phyloP scores from a whole-genome alignment of 106 monocot species.

The Iris macrosiphon region DNA sequence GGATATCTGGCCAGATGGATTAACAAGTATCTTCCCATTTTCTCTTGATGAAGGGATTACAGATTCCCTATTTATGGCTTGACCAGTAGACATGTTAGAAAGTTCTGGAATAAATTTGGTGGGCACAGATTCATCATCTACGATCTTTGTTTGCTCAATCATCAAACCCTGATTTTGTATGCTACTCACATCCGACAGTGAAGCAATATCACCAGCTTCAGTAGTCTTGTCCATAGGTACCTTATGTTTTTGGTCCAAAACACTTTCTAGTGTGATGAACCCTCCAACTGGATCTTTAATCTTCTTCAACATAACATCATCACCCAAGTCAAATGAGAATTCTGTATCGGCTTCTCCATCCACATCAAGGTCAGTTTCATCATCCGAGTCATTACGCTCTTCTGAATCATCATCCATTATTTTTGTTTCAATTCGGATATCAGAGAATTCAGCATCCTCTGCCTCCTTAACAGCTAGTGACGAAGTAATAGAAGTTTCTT shows the following conservation, averaged over 20 bases:
- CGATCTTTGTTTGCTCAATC: not conserved
- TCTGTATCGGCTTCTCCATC: conserved; percentile 27
- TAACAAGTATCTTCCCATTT: not conserved
- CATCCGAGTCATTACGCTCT: not conserved
- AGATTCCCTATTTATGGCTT: too few species aligned
- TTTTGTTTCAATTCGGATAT: not conserved
- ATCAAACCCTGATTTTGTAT: not conserved
- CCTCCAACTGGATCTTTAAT: conserved; percentile 4
- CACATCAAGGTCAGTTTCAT: conserved; percentile 17
- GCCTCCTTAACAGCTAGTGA: not conserved
- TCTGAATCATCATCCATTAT: not conserved
- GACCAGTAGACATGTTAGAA: too few species aligned
- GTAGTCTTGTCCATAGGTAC: not conserved
- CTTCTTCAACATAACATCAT: conserved; percentile 16
- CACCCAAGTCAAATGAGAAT: conserved; percentile 8
- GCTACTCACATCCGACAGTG: not conserved
- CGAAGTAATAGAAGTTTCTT: not conserved
- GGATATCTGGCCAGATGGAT: not conserved
- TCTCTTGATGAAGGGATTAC: too few species aligned
- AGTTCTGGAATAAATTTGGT: too few species aligned
- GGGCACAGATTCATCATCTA: too few species aligned
- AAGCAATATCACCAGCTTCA: not conserved
- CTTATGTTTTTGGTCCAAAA: too few species aligned
- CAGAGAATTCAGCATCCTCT: not conserved
- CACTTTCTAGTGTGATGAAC: not conserved